A percentile compares a stretch with the other conserved stretches of the same genome.
phyloP scores from a whole-genome alignment of 352 stramenopile species.

The Pythium apleroticum region DNA sequence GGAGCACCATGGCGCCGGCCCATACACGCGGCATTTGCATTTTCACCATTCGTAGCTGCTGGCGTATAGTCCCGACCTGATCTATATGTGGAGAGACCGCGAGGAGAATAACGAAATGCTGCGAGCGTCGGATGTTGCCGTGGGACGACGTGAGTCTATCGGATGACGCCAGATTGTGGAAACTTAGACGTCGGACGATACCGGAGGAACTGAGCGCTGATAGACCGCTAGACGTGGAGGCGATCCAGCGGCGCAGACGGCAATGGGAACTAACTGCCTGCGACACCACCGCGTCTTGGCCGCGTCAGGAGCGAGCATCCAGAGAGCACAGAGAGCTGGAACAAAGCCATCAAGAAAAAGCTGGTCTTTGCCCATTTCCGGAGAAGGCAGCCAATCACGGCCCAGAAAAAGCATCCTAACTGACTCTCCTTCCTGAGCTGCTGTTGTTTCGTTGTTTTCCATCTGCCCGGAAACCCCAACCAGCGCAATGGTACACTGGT shows the following conservation, averaged over 20 bases:
- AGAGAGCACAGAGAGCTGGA: constrained; percentile 9
- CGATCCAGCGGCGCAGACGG: background rate
- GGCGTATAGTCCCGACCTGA: background rate
- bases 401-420: background rate
- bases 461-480: constrained; percentile 1
- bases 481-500: constrained; percentile 1
- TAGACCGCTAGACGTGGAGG: background rate
- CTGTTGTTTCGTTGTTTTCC: constrained; percentile 4
- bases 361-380: background rate
- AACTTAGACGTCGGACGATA: background rate
- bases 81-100: background rate
- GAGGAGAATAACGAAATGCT: constrained; percentile 5
- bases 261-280: background rate
- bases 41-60: constrained; percentile 12
- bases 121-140: background rate
- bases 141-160: too few species aligned
- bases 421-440: background rate
- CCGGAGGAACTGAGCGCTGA: background rate
- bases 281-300: background rate
- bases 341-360: constrained; percentile 5
- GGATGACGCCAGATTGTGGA: background rate
- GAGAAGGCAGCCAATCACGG: background rate
- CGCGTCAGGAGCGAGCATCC: background rate
- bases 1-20: constrained; percentile 15
- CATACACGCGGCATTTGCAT: constrained; percentile 8